Evolutionary conservation across 495 filamentous ascomycete genomes (phyloP).

Genomic region (Aspergillus ellipticus): DNA sequence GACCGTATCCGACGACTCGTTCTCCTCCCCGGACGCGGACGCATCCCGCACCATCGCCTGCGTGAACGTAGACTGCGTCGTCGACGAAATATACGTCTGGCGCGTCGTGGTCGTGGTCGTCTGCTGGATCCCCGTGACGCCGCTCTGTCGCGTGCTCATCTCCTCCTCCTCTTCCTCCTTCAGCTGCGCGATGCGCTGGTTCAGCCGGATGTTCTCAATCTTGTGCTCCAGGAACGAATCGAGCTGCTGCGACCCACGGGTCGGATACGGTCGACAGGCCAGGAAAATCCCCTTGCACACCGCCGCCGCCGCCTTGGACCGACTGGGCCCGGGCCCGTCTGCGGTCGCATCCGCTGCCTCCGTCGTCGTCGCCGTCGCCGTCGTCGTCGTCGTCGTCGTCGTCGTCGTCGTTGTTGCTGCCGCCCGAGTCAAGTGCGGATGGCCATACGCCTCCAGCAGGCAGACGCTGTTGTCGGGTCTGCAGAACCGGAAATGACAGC

Average conservation of each 20-base stretch:
- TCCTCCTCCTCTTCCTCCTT: constrained; percentile 85
- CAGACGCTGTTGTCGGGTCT: constrained; percentile 69
- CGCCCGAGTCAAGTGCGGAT: constrained; percentile 67
- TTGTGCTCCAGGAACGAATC: constrained; percentile 97
- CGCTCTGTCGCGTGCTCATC: constrained; percentile 31
- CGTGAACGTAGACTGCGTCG: background rate
- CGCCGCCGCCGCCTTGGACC: constrained; percentile 12
- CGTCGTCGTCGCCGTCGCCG: background rate
- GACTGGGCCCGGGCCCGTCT: background rate
- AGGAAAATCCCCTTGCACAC: constrained; percentile 88
- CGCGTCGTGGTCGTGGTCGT: constrained; percentile 2
- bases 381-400: constrained; percentile 1
- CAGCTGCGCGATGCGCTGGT: constrained; percentile 78
- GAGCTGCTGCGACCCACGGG: constrained; percentile 74
- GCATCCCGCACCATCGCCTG: constrained; percentile 4
- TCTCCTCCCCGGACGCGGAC: constrained; percentile 20
- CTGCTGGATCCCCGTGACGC: background rate
- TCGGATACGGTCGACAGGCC: constrained; percentile 88
- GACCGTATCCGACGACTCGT: constrained; percentile 47
- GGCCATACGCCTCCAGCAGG: constrained; percentile 86
- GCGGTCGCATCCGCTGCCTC: constrained; percentile 3
- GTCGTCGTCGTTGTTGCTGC: background rate
- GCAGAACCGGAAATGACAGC: constrained; percentile 86
- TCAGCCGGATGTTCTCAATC: constrained; percentile 89
- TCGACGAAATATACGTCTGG: background rate